Percentiles rank a stretch among this genome's conserved stretches.
Evolutionary conservation across 331 rosid species (phyloP).

Genomic region (Rosa hybrid): DNA sequence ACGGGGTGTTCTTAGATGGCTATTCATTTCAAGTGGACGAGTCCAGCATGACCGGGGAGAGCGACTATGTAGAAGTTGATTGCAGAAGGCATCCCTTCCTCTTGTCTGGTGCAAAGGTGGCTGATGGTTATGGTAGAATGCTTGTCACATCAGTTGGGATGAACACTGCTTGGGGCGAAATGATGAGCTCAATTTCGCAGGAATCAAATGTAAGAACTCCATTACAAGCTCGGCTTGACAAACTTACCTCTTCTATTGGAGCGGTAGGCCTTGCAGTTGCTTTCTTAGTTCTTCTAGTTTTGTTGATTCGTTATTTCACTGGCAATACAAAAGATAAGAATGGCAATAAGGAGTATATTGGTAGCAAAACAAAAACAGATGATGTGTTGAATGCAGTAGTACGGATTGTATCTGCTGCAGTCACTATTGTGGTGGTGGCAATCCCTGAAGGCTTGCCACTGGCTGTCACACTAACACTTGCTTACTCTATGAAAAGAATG

Average conservation of each 20-base stretch:
- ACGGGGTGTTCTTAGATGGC: constrained; percentile 70
- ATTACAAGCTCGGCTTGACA: constrained; percentile 76
- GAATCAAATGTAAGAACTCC: constrained; percentile 69
- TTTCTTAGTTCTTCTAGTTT: constrained; percentile 60
- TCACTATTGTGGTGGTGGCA: constrained; percentile 90
- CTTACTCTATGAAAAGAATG: constrained; percentile 97
- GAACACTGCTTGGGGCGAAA: constrained; percentile 82
- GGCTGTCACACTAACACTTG: constrained; percentile 84
- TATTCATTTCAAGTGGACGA: constrained; percentile 75
- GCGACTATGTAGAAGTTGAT: constrained; percentile 72
- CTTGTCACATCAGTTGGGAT: constrained; percentile 74
- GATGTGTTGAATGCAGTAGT: constrained; percentile 54
- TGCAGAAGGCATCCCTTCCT: constrained; percentile 51
- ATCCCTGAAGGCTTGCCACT: constrained; percentile 86
- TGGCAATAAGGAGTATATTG: constrained; percentile 46
- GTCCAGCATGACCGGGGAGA: constrained; percentile 96
- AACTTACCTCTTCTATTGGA: constrained; percentile 72
- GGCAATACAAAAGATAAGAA: constrained; percentile 53
- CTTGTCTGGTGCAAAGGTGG: constrained; percentile 79
- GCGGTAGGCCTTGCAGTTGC: constrained; percentile 85
- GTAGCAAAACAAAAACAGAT: constrained; percentile 36
- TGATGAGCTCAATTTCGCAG: constrained; percentile 79
- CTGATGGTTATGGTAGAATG: constrained; percentile 69
- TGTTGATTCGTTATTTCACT: constrained; percentile 74
- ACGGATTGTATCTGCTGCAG: constrained; percentile 60